Conservation (phyloP, 306 rosid genomes). For the Pachyrhizus erosus region DNA sequence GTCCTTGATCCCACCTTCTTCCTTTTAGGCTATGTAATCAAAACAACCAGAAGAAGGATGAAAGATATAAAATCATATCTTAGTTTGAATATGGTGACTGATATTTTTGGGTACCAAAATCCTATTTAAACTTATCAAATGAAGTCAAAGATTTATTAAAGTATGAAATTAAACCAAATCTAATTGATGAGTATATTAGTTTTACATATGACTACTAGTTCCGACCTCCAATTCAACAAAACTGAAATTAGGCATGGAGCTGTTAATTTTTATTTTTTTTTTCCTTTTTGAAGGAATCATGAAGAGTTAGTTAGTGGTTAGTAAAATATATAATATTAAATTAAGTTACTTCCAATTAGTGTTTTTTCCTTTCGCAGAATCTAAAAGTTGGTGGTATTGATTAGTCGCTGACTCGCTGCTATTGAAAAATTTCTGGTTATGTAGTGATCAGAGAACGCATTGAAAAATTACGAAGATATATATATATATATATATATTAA, state of each 20-base stretch:
- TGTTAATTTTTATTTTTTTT: too few relatives aligned
- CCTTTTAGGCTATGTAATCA: background rate
- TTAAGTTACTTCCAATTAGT: background rate
- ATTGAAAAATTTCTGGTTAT: background rate
- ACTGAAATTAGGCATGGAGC: background rate
- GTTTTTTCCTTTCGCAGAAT: background rate
- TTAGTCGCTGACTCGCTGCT: background rate
- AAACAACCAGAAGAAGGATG: background rate
- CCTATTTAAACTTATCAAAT: background rate
- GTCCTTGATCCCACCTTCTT: constrained; percentile 15
- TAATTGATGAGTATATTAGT: background rate
- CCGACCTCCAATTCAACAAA: background rate
- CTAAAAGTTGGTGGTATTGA: background rate
- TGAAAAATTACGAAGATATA: background rate
- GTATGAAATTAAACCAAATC: background rate
- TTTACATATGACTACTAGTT: background rate
- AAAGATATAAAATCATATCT: constrained; percentile 4
- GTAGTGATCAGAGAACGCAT: background rate
- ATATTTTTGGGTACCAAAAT: background rate
- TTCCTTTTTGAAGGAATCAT: background rate
- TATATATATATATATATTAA: background rate
- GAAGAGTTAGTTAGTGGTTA: background rate
- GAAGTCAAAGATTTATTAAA: background rate
- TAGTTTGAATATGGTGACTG: background rate
- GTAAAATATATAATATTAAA: background rate